These are phyloP conservation scores for Colletotrichum spaethianum DNA, from an alignment of 2,329 filamentous ascomycete species.

Conservation along the genomic window DNA sequence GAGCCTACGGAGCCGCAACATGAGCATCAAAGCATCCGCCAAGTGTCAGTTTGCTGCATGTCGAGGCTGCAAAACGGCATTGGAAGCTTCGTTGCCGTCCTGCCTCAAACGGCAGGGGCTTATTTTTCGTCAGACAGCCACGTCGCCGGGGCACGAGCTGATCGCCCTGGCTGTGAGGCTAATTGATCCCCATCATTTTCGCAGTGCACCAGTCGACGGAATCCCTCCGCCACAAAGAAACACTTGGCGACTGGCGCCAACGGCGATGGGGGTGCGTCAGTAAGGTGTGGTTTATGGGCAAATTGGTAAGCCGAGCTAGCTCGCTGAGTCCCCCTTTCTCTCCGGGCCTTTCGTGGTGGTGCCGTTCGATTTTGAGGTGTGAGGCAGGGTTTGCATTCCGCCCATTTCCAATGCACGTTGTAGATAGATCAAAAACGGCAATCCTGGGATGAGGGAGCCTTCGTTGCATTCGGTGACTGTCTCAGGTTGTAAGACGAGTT, in stretches of 20 bases:
- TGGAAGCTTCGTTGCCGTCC: constrained; percentile 16
- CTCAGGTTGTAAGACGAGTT: neutral
- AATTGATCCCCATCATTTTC: constrained; percentile 8
- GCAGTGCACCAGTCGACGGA: constrained; percentile 24
- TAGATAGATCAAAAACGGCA: neutral
- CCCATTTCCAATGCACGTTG: neutral
- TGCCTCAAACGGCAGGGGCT: constrained; percentile 25
- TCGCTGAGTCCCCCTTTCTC: neutral
- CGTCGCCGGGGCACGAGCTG: constrained; percentile 22
- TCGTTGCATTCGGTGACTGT: neutral
- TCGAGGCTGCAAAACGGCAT: constrained; percentile 29
- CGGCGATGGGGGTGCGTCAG: neutral
- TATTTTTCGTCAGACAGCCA: constrained; percentile 33
- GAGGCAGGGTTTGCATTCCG: neutral
- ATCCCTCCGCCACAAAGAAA: constrained; percentile 19
- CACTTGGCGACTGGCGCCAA: constrained; percentile 17
- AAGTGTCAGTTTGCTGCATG: constrained; percentile 10
- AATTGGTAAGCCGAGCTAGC: neutral
- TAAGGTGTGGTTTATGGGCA: neutral
- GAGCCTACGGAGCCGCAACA: neutral
- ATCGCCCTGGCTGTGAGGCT: constrained; percentile 25
- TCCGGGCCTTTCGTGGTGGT: neutral
- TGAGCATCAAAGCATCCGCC: neutral
- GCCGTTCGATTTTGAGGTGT: neutral
- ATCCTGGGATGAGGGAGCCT: neutral